Evolutionary conservation across 2,329 filamentous ascomycete genomes (phyloP).

Genomic region (Paecilomyces formosus): DNA sequence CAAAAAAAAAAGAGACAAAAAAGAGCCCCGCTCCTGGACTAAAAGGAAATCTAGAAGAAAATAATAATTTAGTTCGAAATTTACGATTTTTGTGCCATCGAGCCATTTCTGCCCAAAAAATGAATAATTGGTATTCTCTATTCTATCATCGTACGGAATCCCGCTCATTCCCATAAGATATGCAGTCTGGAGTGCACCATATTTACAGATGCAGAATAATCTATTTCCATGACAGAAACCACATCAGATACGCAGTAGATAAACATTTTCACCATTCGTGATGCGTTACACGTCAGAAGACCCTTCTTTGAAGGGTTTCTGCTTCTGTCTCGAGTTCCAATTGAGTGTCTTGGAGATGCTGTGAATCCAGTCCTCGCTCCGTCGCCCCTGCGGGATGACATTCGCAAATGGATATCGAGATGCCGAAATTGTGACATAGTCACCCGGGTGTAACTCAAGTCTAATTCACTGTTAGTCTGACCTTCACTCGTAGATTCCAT

Average conservation of each 20-base stretch:
- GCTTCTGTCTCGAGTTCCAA: slow-evolving; percentile 43
- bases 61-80: neutral
- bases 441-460: slow-evolving; percentile 41
- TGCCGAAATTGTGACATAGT: slow-evolving; percentile 47
- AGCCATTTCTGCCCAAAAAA: neutral
- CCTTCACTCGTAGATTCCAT: neutral
- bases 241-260: neutral
- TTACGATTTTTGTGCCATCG: neutral
- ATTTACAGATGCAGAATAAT: neutral
- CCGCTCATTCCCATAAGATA: neutral
- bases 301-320: slow-evolving; percentile 30
- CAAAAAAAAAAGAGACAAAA: neutral
- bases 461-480: slow-evolving; percentile 20
- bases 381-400: slow-evolving; percentile 36
- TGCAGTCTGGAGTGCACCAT: neutral
- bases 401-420: slow-evolving; percentile 46
- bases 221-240: neutral
- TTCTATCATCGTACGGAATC: neutral
- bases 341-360: slow-evolving; percentile 45
- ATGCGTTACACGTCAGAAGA: neutral
- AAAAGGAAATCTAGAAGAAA: neutral
- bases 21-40: neutral
- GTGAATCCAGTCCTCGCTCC: slow-evolving; percentile 44
- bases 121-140: neutral
- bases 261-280: neutral